A percentile compares a stretch with the other conserved stretches of the same genome.
Evolutionary conservation across 2,329 filamentous ascomycete species (phyloP).

Genomic region (Monilinia laxa): DNA sequence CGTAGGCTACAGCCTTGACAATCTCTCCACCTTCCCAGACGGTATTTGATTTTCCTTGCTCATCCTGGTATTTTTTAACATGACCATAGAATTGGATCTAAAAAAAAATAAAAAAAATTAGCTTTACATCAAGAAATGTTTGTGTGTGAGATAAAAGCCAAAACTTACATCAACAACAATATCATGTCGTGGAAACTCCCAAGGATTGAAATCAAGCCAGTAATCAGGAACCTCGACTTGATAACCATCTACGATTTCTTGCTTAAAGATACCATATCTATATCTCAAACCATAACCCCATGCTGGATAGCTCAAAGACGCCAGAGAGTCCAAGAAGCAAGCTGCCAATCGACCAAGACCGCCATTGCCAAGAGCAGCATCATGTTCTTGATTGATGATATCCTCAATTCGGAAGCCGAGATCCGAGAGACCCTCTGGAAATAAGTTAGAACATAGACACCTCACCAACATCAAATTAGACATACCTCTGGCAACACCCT

Average conservation of each 20-base stretch:
- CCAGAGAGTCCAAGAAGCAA: conserved; percentile 95
- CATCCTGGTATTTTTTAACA: conserved; percentile 72
- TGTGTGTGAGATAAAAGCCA: conserved; percentile 37
- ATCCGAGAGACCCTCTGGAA: conserved; percentile 73
- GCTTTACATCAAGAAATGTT: not conserved
- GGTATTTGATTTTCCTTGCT: conserved; percentile 70
- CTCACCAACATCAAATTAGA: conserved; percentile 35
- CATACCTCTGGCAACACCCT: conserved; percentile 77
- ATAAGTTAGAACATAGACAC: conserved; percentile 48
- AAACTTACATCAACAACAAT: conserved; percentile 77
- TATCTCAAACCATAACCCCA: conserved; percentile 98
- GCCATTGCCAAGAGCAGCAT: conserved; percentile 93
- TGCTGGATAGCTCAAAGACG: conserved; percentile 89
- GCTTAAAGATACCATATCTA: conserved; percentile 97
- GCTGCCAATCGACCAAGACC: conserved; percentile 92
- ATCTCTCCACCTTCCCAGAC: conserved; percentile 92
- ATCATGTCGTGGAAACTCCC: conserved; percentile 96
- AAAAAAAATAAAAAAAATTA: conserved; percentile 21
- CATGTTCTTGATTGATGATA: conserved; percentile 89
- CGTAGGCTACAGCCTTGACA: conserved; percentile 89
- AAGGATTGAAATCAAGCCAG: conserved; percentile 99
- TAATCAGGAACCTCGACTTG: conserved; percentile 98
- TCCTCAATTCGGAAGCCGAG: conserved; percentile 98
- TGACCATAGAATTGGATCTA: conserved; percentile 88
- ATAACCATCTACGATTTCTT: conserved; percentile 97